Percentiles rank a stretch among this genome's conserved stretches.
Conservation (phyloP, 1,139 yeast species). For the Pneumocystis murina region DNA sequence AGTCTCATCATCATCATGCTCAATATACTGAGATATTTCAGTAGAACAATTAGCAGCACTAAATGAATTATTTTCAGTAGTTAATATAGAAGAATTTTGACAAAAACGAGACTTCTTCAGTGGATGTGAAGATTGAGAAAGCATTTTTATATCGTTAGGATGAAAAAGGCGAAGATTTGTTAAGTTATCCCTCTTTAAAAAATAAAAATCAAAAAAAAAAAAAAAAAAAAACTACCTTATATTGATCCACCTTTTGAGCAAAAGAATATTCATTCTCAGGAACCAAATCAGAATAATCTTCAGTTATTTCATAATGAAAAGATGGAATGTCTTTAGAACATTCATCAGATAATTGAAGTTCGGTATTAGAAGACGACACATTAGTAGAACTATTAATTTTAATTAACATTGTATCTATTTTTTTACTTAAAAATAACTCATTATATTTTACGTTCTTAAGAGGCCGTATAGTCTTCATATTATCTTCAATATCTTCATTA, state of each 20-base stretch:
- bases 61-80: not conserved
- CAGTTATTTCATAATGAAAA: not conserved
- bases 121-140: not conserved
- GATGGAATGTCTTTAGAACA: not conserved
- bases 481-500: not conserved
- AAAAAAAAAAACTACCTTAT: not conserved
- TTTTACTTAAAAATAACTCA: not conserved
- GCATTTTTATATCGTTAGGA: not conserved
- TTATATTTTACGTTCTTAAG: not conserved
- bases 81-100: not conserved
- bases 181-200: not conserved
- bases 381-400: not conserved
- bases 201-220: not conserved
- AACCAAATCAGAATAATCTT: slow-evolving; percentile 1
- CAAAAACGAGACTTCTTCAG: not conserved
- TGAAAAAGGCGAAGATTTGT: not conserved
- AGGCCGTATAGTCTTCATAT: slow-evolving; percentile 1
- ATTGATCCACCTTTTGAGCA: not conserved
- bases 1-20: slow-evolving; percentile 15
- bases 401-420: not conserved
- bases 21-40: slow-evolving; percentile 9
- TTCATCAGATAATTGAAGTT: not conserved
- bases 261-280: not conserved
- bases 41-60: not conserved
- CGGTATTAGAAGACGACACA: not conserved